A percentile compares a stretch with the other conserved stretches of the same genome.
Conservation (phyloP, 2,329 filamentous ascomycete genomes). For the Nothophaeocryptopus gaeumannii region DNA sequence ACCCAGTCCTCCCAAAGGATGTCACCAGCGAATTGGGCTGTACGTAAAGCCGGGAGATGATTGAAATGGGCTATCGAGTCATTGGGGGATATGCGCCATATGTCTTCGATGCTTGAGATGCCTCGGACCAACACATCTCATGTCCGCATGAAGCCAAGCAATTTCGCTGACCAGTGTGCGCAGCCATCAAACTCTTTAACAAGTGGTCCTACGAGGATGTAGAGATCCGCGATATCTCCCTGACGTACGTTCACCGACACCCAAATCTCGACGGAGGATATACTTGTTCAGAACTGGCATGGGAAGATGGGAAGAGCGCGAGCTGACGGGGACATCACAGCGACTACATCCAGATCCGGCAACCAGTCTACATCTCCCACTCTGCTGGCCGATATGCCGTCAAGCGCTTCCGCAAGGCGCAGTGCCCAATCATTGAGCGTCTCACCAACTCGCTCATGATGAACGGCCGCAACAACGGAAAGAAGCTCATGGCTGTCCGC, state of each 20-base stretch:
- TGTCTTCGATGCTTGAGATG: too few species aligned
- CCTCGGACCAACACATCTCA: too few species aligned
- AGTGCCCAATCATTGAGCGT: constrained; percentile 99
- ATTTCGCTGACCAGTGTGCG: too few species aligned
- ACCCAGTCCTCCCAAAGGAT: constrained; percentile 87
- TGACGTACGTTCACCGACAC: constrained; percentile 71
- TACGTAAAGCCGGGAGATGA: too few species aligned
- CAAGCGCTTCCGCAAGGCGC: constrained; percentile 99
- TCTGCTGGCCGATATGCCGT: constrained; percentile 96
- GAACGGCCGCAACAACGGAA: constrained; percentile 99
- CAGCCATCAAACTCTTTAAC: constrained; percentile 85
- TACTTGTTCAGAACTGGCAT: background rate
- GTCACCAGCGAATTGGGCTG: constrained; percentile 83
- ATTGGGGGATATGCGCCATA: too few species aligned
- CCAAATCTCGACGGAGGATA: background rate
- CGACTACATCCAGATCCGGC: constrained; percentile 99
- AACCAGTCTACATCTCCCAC: constrained; percentile 98
- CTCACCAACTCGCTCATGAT: constrained; percentile 99
- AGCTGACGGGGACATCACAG: constrained; percentile 50
- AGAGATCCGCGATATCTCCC: constrained; percentile 98
- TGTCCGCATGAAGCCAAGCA: too few species aligned
- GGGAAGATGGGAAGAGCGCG: constrained; percentile 20
- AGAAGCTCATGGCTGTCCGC: constrained; percentile 99
- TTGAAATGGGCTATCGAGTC: too few species aligned
- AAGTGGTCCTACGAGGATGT: constrained; percentile 99